phyloP scores from a whole-genome alignment of 306 rosid species.

The Styphnolobium japonicum region DNA sequence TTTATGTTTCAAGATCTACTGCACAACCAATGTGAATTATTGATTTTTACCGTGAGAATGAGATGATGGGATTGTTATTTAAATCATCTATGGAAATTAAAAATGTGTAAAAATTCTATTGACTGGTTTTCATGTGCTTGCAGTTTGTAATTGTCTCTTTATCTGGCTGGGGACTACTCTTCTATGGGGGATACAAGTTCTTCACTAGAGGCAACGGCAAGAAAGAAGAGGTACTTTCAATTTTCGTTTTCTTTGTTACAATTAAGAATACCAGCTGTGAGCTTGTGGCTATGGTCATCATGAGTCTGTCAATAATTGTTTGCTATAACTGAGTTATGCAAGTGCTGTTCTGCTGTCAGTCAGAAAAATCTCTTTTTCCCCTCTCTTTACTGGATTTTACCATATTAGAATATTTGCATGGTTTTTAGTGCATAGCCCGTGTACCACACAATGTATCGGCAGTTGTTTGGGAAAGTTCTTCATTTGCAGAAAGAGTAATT shows the following conservation, averaged over 20 bases:
- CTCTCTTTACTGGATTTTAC: background rate
- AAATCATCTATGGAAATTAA: background rate
- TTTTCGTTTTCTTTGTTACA: background rate
- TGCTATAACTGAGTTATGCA: background rate
- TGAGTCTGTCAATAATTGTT: slow-evolving; percentile 4
- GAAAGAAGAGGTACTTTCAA: slow-evolving; percentile 79
- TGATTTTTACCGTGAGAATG: background rate
- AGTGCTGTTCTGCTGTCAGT: background rate
- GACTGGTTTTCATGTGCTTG: slow-evolving; percentile 26
- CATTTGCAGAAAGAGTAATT: background rate
- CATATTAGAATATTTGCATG: background rate
- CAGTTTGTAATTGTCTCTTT: slow-evolving; percentile 87
- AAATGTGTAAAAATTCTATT: slow-evolving; percentile 18
- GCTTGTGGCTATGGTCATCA: background rate
- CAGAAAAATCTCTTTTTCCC: background rate
- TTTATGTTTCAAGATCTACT: slow-evolving; percentile 16
- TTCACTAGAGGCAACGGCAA: slow-evolving; percentile 70
- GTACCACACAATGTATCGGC: background rate
- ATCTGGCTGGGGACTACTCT: slow-evolving; percentile 78
- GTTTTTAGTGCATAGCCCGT: background rate
- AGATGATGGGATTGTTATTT: slow-evolving; percentile 9
- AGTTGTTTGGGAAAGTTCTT: background rate
- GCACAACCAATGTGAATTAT: background rate
- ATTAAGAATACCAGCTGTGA: background rate
- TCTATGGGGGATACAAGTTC: slow-evolving; percentile 64